phyloP scores from a whole-genome alignment of 768 basidiomycete species.

The Neoboletus subvelutipes region DNA sequence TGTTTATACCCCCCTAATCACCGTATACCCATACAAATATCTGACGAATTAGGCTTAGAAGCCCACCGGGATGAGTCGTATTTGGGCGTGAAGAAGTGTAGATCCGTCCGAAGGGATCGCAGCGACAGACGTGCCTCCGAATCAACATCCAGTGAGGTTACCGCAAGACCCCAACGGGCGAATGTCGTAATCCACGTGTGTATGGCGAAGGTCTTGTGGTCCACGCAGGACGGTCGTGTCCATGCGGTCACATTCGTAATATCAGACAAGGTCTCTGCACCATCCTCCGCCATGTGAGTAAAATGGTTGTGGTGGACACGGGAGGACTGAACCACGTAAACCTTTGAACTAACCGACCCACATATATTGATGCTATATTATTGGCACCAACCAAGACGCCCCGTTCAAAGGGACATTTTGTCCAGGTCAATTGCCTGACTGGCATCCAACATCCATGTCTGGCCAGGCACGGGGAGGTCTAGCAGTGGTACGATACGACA shows the following conservation, averaged over 20 bases:
- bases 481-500: too few species aligned
- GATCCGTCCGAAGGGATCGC: neutral
- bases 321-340: neutral
- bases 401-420: too few species aligned
- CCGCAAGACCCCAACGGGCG: neutral
- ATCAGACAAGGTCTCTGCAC: neutral
- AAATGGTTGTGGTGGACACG: neutral
- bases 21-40: too few species aligned
- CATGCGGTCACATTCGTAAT: neutral
- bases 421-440: too few species aligned
- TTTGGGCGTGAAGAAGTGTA: neutral
- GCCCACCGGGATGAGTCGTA: neutral
- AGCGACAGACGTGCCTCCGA: neutral
- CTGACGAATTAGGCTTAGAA: neutral
- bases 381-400: too few species aligned
- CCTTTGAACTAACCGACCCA: neutral
- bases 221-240: neutral
- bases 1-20: neutral
- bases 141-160: neutral
- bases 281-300: neutral
- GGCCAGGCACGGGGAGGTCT: too few species aligned
- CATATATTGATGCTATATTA: neutral
- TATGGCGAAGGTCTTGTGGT: neutral
- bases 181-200: neutral
- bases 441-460: too few species aligned